Conservation (phyloP, 2,329 filamentous ascomycete genomes). For the Aspergillus hiratsukae region DNA sequence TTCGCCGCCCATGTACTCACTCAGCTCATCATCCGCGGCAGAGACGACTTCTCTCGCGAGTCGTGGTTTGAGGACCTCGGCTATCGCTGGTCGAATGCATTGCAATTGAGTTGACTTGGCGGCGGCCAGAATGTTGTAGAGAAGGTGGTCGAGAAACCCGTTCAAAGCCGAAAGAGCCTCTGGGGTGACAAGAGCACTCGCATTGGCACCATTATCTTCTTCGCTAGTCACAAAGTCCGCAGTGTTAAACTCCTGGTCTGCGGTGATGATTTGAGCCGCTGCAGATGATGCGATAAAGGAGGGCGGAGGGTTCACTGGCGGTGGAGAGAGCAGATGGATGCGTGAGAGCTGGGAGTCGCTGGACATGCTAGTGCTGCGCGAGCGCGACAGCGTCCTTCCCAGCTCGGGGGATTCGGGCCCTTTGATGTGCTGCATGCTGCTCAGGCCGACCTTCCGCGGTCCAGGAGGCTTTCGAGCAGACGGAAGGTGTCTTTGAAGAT, state of each 20-base stretch:
- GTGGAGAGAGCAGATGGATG: conserved; percentile 56
- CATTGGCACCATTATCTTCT: conserved; percentile 59
- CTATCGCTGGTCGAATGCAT: conserved; percentile 73
- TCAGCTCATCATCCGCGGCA: conserved; percentile 79
- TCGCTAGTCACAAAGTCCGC: conserved; percentile 67
- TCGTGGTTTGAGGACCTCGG: conserved; percentile 82
- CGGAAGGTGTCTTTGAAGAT: neutral
- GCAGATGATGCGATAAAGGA: conserved; percentile 85
- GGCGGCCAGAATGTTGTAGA: conserved; percentile 82
- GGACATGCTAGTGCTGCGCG: conserved; percentile 38
- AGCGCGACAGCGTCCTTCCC: conserved; percentile 26
- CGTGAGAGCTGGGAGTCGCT: conserved; percentile 32
- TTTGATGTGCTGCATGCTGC: conserved; percentile 29
- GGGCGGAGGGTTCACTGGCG: conserved; percentile 69
- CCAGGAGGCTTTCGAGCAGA: neutral
- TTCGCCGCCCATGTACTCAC: conserved; percentile 76
- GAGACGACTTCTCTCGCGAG: conserved; percentile 79
- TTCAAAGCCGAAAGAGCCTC: conserved; percentile 77
- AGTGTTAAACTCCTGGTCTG: conserved; percentile 73
- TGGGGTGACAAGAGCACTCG: conserved; percentile 67
- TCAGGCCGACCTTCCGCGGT: neutral
- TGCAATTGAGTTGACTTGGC: conserved; percentile 73
- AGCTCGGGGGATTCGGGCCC: conserved; percentile 28
- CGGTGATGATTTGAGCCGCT: conserved; percentile 86
- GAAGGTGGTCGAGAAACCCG: conserved; percentile 84